phyloP scores from a whole-genome alignment of 2,329 filamentous ascomycete genomes.

The Pseudogymnoascus pannorum region DNA sequence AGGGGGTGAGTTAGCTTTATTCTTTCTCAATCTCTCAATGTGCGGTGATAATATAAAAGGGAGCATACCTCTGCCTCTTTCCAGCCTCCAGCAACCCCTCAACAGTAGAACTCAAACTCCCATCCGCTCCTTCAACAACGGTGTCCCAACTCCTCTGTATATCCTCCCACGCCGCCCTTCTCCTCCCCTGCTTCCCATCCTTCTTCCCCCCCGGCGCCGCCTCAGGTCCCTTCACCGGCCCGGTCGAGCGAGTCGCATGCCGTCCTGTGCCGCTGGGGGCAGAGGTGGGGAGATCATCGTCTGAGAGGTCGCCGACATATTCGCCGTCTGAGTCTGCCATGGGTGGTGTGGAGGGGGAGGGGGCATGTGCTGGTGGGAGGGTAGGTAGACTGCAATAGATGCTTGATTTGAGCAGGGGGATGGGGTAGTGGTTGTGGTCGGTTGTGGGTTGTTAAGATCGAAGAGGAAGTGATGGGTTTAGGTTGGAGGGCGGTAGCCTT shows the following conservation, averaged over 20 bases:
- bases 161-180: constrained; percentile 57
- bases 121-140: constrained; percentile 71
- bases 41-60: neutral
- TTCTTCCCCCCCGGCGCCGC: constrained; percentile 24
- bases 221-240: constrained; percentile 21
- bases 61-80: constrained; percentile 64
- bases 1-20: constrained; percentile 15
- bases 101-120: constrained; percentile 63
- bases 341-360: constrained; percentile 26
- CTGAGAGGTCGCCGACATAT: constrained; percentile 57
- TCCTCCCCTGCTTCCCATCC: constrained; percentile 29
- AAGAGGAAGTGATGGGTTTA: neutral
- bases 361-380: neutral
- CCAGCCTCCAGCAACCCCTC: constrained; percentile 71
- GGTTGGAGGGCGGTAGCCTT: neutral
- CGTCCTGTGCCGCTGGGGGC: constrained; percentile 13
- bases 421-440: neutral
- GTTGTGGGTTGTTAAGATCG: neutral
- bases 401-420: neutral
- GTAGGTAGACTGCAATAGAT: neutral
- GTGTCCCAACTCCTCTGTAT: constrained; percentile 65
- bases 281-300: constrained; percentile 49
- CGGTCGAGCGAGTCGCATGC: constrained; percentile 27
- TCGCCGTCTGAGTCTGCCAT: constrained; percentile 72
- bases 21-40: neutral